Evolutionary conservation across 495 filamentous ascomycete species (phyloP), one percentile per base, ranked within the genome.

Genomic region (Choiromyces venosus): DNA sequence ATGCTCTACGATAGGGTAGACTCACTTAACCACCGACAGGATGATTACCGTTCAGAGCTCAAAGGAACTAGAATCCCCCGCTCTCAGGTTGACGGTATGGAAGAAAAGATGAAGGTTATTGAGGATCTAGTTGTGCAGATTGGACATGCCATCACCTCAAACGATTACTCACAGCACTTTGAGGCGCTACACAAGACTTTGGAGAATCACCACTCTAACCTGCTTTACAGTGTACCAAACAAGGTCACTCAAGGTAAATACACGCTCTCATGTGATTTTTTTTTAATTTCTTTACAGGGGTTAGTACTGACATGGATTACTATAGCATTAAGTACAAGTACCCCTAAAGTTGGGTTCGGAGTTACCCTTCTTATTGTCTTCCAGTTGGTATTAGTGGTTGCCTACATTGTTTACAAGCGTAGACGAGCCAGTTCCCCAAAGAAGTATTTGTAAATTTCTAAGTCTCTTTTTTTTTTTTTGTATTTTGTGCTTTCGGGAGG

Each of bases 321-420:
- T 71, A 52, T 42, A 91, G 90, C 88, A 68, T 86, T 91, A 39
- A 84, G 86, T 35, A 82, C 87, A 29, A 86, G 84, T 36, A 84
- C 86, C 35, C 89, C 90, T 0, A 88, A 89, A 44, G 89, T 96
- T 85, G 88, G 88, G 36, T 86, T 88, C 78, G 88, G 96, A 77
- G 84, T 97, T 72, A 86, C 91, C 81, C 82, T 93, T 44, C 86
- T 96, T 56, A 85, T 99, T 66, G 88, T 87, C 39, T 89, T 92
- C 78, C 94, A 98, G 84, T 79, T 90, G 36, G 69, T 93, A 79
- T 81, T 95, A 33, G 87, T 87, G 4, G 88, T 80, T 10, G 87
- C 84, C 25, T 99, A 93, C 82, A 79, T 94, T 33, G 80, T 90
- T 65, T 97, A 98, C 83, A 97, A 97, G 86, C 86, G 89, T 74